These are phyloP conservation scores for Coprinopsis sp. DNA, from an alignment of 768 basidiomycete genomes.

Conservation along the genomic window DNA sequence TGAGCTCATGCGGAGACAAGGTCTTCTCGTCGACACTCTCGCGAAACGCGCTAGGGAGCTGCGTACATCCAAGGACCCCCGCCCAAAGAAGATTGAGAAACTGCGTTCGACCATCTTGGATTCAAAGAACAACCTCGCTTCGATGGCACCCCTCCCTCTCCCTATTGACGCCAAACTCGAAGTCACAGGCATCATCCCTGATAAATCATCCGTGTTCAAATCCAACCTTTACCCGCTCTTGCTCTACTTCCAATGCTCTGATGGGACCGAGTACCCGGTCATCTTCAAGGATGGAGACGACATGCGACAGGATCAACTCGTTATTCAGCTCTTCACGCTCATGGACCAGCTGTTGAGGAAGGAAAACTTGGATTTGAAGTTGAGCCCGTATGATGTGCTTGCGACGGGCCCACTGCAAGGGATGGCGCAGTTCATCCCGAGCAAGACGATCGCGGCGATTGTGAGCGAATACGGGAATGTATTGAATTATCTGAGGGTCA, in stretches of 20 bases:
- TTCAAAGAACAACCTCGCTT: slow-evolving; percentile 76
- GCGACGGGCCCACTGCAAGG: slow-evolving; percentile 91
- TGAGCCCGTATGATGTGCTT: slow-evolving; percentile 88
- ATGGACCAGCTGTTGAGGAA: slow-evolving; percentile 93
- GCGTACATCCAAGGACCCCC: slow-evolving; percentile 83
- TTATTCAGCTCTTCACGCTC: slow-evolving; percentile 96
- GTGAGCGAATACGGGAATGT: slow-evolving; percentile 88
- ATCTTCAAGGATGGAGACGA: slow-evolving; percentile 99
- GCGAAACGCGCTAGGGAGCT: slow-evolving; percentile 85
- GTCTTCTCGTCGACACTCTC: slow-evolving; percentile 80
- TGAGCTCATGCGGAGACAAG: slow-evolving; percentile 88
- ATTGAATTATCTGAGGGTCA: slow-evolving; percentile 80
- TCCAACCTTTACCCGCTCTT: slow-evolving; percentile 92
- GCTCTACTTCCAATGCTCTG: slow-evolving; percentile 82
- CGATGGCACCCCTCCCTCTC: slow-evolving; percentile 77
- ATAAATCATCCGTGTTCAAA: slow-evolving; percentile 95
- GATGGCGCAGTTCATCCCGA: slow-evolving; percentile 94
- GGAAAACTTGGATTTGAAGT: slow-evolving; percentile 90
- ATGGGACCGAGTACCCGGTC: slow-evolving; percentile 83
- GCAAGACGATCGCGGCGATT: slow-evolving; percentile 93
- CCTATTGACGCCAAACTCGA: slow-evolving; percentile 87
- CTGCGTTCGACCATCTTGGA: slow-evolving; percentile 82
- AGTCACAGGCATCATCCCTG: slow-evolving; percentile 82
- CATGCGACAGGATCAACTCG: slow-evolving; percentile 96
- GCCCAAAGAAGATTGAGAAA: slow-evolving; percentile 97